Evolutionary conservation across 164 flowering plant species (phyloP).

Genomic region (Piper betle): DNA sequence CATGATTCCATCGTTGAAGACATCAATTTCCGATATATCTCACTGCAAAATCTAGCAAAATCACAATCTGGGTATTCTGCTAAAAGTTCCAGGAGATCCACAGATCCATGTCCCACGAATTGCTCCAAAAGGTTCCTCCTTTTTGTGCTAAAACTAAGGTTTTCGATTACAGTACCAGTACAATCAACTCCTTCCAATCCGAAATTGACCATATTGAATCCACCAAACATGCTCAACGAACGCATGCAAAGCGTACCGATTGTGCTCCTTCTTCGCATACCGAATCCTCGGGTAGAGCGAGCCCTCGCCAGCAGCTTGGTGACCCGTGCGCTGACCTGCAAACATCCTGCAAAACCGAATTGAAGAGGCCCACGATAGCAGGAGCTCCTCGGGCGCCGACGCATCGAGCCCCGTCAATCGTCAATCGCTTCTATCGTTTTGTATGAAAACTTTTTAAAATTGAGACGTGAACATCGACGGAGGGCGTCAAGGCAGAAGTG

Average conservation of each 20-base stretch:
- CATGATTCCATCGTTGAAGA: conserved; percentile 78
- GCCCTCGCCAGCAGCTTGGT: conserved; percentile 50
- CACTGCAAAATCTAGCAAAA: conserved; percentile 66
- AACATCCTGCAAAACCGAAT: conserved; percentile 49
- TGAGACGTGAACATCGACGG: too few relatives aligned
- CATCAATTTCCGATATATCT: conserved; percentile 62
- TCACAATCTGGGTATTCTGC: conserved; percentile 33
- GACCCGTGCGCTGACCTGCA: conserved; percentile 36
- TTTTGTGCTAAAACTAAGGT: conserved; percentile 6
- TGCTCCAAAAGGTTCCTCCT: conserved; percentile 25
- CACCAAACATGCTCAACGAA: conserved; percentile 74
- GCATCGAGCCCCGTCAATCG: conserved; percentile 20
- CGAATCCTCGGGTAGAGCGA: conserved; percentile 45
- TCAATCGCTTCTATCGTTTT: too few relatives aligned
- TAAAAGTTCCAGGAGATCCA: conserved; percentile 54
- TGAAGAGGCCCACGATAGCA: conserved; percentile 55
- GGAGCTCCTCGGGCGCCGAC: conserved; percentile 20
- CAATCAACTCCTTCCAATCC: conserved; percentile 27
- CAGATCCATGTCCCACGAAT: conserved; percentile 47
- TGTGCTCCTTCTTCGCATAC: conserved; percentile 53
- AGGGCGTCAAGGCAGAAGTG: too few relatives aligned
- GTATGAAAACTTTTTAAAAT: too few relatives aligned
- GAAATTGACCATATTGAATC: conserved; percentile 45
- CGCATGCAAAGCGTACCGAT: conserved; percentile 60
- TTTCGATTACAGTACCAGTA: conserved; percentile 11